Base-by-base conservation (phyloP, 2,329 filamentous ascomycete genomes). In the Beauveria bassiana region DNA sequence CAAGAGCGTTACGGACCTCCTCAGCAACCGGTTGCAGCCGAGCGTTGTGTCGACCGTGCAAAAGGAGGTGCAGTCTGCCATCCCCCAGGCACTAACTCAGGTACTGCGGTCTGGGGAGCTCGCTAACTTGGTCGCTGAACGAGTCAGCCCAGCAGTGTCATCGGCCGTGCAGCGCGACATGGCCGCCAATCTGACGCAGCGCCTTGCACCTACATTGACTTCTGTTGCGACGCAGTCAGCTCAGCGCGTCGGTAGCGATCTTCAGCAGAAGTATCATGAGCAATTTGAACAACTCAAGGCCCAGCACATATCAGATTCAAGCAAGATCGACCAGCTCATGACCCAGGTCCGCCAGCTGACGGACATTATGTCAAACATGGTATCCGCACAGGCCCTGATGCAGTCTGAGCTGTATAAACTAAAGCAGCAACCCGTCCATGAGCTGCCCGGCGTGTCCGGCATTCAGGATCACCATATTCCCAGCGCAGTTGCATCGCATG, bases 291-390 rank as follows among this genome's bases (percentile, higher is more conserved):
- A 77, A 40, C 71, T 85, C 68, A 77, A 80, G 65, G 75, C 76
- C n/a, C 81, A 81, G 60, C 78, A 79, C 34, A 71, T 71, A 6
- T 75, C 76, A 3, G 82, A 86, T 61, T 76, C 74, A 59, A 77
- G 79, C 66, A 92, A 92, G 80, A 88, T 93, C 62, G 85, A 89
- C 59, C 84, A 90, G 68, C 79, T 93, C n/a, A 81, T 86, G 8
- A 80, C 81, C 16, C 81, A 90, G 34, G 85, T 91, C 5, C 82
- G 81, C 38, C 82, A 84, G 26, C 78, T 93, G 62, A 83, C 86
- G 3, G 84, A 87, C 64, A 90, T 86, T 50, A 81, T 93, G 26
- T 83, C 85, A 45, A 82, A 82, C 14, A 86, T 93, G 86, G 86
- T 86, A 5, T 75, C 83, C 5, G 81, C 83, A 1, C 89, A 93